Evolutionary conservation across 371 early-diverging fungal species (phyloP), one percentile per base, ranked within the genome.

Genomic region (Mucor plumbeus): DNA sequence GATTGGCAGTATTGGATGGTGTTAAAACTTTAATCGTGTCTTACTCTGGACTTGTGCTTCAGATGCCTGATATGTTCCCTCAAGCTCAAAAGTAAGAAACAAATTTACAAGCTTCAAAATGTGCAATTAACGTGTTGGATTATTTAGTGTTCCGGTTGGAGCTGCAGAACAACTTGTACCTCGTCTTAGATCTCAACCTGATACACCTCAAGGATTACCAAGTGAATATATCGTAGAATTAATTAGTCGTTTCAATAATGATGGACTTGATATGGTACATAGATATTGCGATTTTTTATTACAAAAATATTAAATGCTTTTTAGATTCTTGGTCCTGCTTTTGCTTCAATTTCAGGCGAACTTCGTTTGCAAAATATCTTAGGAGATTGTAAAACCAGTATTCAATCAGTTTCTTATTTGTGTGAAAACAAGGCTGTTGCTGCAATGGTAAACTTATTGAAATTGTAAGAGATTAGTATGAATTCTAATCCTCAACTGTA

Each of bases 51-150:
- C 81, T 97, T 53, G 85, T 92, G 21, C 69, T 96, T 35, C 94
- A 91, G 62, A 86, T 94, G 77, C 92, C 93, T 13, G 95, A 92
- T 39, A 94, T 93, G 90, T 96, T 96, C 66, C 90, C 95, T n/a
- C 94, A 93, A 64, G 44, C 78, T 3, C 81, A 86, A 11, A 84
- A 70, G 91, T 90, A 74, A 39, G 64, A 47, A 11, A 14, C n/a
- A 19, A 34, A 31, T 19, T 13, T 15, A 61, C n/a, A 19, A 34
- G 14, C 8, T 13, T 15, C 55, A 11, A 14, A 5, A 60, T 26
- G 34, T 34, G 74, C 79, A 21, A 50, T 76, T 26, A 44, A 41
- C 5, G 59, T 61, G 26, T 36, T 26, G 64, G 21, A 26, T 26
- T 26, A 26, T 61, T 74, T 55, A 78, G 67, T 54, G 60, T 62